Conservation (phyloP, 2,329 filamentous ascomycete genomes). For the Alternaria gaisen region DNA sequence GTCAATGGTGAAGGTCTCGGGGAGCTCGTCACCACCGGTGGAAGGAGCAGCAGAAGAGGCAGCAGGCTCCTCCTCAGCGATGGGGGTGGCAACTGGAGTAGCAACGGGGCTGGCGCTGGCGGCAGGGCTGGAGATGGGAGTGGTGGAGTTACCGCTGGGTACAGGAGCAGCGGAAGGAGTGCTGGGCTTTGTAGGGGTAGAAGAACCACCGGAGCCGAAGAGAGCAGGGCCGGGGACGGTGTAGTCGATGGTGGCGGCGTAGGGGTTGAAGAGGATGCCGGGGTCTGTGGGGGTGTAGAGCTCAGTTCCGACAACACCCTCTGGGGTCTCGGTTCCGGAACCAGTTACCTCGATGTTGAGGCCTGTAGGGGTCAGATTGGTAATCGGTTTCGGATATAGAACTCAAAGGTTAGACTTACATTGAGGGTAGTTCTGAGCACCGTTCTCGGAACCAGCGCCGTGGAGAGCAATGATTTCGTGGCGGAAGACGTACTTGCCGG, state of each 20-base stretch:
- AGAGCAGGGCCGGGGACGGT: slow-evolving; percentile 56
- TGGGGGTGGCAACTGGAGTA: slow-evolving; percentile 10
- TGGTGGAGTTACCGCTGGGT: slow-evolving; percentile 15
- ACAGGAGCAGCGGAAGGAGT: slow-evolving; percentile 18
- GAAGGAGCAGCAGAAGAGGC: slow-evolving; percentile 26
- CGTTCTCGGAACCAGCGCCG: slow-evolving; percentile 53
- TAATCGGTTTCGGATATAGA: neutral
- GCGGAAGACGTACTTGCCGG: slow-evolving; percentile 65
- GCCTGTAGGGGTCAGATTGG: slow-evolving; percentile 26
- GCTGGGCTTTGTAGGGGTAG: slow-evolving; percentile 24
- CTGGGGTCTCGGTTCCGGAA: slow-evolving; percentile 53
- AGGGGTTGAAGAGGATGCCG: slow-evolving; percentile 56
- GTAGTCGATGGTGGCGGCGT: slow-evolving; percentile 48
- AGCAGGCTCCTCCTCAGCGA: slow-evolving; percentile 5
- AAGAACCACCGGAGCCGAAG: slow-evolving; percentile 21
- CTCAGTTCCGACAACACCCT: slow-evolving; percentile 61
- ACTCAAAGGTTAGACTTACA: slow-evolving; percentile 29
- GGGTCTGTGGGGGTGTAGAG: slow-evolving; percentile 56
- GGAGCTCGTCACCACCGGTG: slow-evolving; percentile 23
- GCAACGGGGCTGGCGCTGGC: slow-evolving; percentile 10
- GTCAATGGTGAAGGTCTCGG: slow-evolving; percentile 46
- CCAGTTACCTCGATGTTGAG: slow-evolving; percentile 62
- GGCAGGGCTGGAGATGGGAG: slow-evolving; percentile 19
- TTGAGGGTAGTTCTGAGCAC: slow-evolving; percentile 64
- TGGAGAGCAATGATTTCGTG: slow-evolving; percentile 65